These are phyloP conservation scores for Ramaria rubella DNA, from an alignment of 768 basidiomycete species.

Conservation along the genomic window DNA sequence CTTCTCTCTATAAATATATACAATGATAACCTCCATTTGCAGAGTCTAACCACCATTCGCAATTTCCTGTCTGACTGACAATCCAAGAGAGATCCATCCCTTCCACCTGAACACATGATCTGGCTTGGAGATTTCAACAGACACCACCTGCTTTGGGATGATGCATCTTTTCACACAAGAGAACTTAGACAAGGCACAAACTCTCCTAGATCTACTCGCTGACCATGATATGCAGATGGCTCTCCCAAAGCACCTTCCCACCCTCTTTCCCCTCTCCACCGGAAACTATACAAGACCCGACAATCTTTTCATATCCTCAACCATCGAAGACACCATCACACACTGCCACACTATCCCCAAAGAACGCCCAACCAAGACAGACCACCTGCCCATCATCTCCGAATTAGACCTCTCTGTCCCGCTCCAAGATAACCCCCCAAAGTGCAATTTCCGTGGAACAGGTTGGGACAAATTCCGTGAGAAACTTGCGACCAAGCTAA, in stretches of 20 bases:
- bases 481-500: slow-evolving; percentile 12
- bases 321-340: slow-evolving; percentile 17
- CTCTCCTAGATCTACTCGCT: slow-evolving; percentile 28
- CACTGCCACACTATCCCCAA: slow-evolving; percentile 22
- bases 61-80: not conserved
- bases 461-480: slow-evolving; percentile 31
- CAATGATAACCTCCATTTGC: not conserved
- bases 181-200: slow-evolving; percentile 16
- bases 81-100: not conserved
- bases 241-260: slow-evolving; percentile 30
- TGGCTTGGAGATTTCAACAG: slow-evolving; percentile 37
- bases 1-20: slow-evolving; percentile 2
- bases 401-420: slow-evolving; percentile 21
- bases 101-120: slow-evolving; percentile 15
- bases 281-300: slow-evolving; percentile 35
- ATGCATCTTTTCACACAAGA: slow-evolving; percentile 18
- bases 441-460: slow-evolving; percentile 22
- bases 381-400: slow-evolving; percentile 37
- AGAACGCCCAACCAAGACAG: slow-evolving; percentile 21
- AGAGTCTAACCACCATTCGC: not conserved
- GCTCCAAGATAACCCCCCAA: slow-evolving; percentile 14
- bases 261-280: slow-evolving; percentile 19
- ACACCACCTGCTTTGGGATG: slow-evolving; percentile 35
- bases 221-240: slow-evolving; percentile 28
- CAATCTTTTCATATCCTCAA: slow-evolving; percentile 34